Base-by-base conservation (phyloP, 495 filamentous ascomycete species). In the Paragyromitra xinjiangensis region DNA sequence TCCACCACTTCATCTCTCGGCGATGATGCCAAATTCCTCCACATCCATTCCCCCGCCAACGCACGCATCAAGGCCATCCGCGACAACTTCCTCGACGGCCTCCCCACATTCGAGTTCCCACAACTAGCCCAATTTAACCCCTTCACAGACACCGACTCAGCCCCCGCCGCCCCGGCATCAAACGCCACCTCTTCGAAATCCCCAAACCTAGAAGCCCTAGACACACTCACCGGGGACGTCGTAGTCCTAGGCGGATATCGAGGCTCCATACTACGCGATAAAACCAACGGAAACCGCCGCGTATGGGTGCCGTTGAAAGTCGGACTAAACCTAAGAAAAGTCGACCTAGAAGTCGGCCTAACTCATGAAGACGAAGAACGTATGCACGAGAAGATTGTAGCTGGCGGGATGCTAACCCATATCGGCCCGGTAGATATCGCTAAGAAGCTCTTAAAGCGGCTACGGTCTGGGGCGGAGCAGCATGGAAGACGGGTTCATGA, bases 231-330 rank as follows among this genome's bases (percentile, higher is more conserved):
- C 0, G 94, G 95, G 9, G 95, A 98, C 82, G 84, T 98, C 2
- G 93, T 98, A 11, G 85, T 98, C 26, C 87, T 98, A 84, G 95
- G 95, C 34, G 95, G 95, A 2, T 98, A 97, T 83, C 87, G 94
- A 65, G 94, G 95, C 7, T 97, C 95, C 0, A 87, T 97, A 11
- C 82, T 99, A 4, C 90, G 95, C 14, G 96, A 95, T n/a, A 91
- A 93, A 2, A 90, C 90, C 62, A 88, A 92, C 0, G 92, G 92
- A 0, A 88, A 94, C 71, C 90, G 94, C 24, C 92, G 94, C 79
- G 84, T 97, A 3, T 99, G 95, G 95, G 91, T 96, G 29, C 95
- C 95, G 0, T 90, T 99, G 82, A 98, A 97, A 83, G 92, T 97
- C 24, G 94, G 95, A 6, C 83, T 99, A 58, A 97, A 97, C 72